phyloP scores from a whole-genome alignment of 1,139 yeast species.

The Chernovozyma aurita region DNA sequence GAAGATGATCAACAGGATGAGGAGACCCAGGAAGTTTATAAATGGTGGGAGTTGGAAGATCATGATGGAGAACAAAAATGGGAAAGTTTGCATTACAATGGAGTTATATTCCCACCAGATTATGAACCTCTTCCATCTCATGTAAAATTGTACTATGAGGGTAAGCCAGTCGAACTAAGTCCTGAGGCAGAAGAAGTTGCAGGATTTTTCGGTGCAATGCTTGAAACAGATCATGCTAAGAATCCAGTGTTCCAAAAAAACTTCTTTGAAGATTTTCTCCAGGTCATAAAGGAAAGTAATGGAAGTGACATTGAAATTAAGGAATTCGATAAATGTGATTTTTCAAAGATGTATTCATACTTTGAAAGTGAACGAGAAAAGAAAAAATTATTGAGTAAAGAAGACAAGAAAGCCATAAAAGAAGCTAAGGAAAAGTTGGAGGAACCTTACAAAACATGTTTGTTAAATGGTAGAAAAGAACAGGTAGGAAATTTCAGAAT shows the following conservation, averaged over 20 bases:
- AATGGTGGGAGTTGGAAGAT: slow-evolving; percentile 83
- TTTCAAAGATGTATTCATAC: slow-evolving; percentile 65
- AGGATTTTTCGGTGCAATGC: slow-evolving; percentile 86
- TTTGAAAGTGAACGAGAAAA: slow-evolving; percentile 70
- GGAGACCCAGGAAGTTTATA: slow-evolving; percentile 61
- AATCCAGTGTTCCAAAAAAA: slow-evolving; percentile 84
- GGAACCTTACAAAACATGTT: slow-evolving; percentile 77
- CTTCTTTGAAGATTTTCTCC: slow-evolving; percentile 73
- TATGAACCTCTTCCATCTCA: slow-evolving; percentile 83
- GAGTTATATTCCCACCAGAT: slow-evolving; percentile 90
- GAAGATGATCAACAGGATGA: slow-evolving; percentile 21
- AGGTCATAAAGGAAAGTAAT: slow-evolving; percentile 65
- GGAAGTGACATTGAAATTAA: slow-evolving; percentile 56
- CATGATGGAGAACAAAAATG: slow-evolving; percentile 74
- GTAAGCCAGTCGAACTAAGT: slow-evolving; percentile 69
- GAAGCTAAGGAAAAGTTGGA: slow-evolving; percentile 71
- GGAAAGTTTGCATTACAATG: slow-evolving; percentile 82
- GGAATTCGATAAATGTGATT: slow-evolving; percentile 71
- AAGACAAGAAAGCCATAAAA: slow-evolving; percentile 70
- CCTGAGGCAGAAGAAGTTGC: slow-evolving; percentile 93
- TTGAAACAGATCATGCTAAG: slow-evolving; percentile 83
- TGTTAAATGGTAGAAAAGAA: slow-evolving; percentile 82
- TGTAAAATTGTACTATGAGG: slow-evolving; percentile 73
- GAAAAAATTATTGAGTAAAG: slow-evolving; percentile 61
- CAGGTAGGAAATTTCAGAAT: slow-evolving; percentile 90